Conservation (phyloP, 2,329 filamentous ascomycete species). For the Penicillium sp. region DNA sequence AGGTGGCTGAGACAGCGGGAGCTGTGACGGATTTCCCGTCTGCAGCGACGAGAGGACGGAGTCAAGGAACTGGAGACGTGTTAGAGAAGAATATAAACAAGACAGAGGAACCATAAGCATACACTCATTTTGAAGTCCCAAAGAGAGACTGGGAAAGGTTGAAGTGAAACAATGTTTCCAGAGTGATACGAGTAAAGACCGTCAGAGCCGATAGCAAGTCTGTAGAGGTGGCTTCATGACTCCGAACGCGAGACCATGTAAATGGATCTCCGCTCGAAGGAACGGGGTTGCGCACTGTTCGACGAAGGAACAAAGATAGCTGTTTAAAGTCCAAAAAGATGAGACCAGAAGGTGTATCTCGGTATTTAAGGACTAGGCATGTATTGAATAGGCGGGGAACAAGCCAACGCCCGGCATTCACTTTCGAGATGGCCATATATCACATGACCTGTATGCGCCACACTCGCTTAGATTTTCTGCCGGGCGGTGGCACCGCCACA, state of each 20-base stretch:
- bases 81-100: constrained; percentile 20
- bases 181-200: not conserved
- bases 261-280: constrained; percentile 12
- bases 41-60: constrained; percentile 52
- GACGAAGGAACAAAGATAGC: not conserved
- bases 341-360: too few relatives aligned
- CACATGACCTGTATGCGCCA: constrained; percentile 33
- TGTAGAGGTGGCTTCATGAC: constrained; percentile 41
- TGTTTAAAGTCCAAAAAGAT: not conserved
- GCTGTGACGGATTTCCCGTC: constrained; percentile 37
- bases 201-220: constrained; percentile 40
- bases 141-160: constrained; percentile 19
- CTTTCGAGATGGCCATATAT: constrained; percentile 25
- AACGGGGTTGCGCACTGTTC: too few relatives aligned
- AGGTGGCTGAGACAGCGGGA: constrained; percentile 28
- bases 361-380: not conserved
- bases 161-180: not conserved
- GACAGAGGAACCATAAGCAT: constrained; percentile 12
- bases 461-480: constrained; percentile 40
- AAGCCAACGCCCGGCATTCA: constrained; percentile 3
- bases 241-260: constrained; percentile 30
- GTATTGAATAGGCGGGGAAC: constrained; percentile 10
- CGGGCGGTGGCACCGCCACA: constrained; percentile 34
- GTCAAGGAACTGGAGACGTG: constrained; percentile 47
- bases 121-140: constrained; percentile 39